Evolutionary conservation across 768 basidiomycete genomes (phyloP).

Genomic region (Lactarius psammicola): DNA sequence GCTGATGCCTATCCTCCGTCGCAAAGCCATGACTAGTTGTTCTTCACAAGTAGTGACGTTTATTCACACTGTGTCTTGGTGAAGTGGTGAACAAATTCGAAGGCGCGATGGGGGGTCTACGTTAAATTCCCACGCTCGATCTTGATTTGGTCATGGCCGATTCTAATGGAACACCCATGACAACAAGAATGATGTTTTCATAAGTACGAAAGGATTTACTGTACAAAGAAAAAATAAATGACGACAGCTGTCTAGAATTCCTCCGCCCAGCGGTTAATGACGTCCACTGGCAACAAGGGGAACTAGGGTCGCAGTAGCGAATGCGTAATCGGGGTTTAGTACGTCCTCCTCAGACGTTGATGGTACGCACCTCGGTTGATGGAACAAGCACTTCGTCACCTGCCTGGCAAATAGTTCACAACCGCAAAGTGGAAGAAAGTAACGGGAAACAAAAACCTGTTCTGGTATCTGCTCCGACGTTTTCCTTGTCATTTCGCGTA

Average conservation of each 20-base stretch:
- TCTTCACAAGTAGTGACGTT: neutral
- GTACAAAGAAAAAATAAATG: too few species aligned
- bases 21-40: constrained; percentile 55
- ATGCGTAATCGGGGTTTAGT: neutral
- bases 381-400: neutral
- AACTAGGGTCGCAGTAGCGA: neutral
- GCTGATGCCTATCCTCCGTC: constrained; percentile 75
- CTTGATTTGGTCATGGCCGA: constrained; percentile 1
- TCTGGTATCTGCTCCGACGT: constrained; percentile 16
- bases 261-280: constrained; percentile 61
- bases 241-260: constrained; percentile 34
- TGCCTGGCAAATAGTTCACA: neutral
- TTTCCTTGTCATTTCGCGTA: constrained; percentile 38
- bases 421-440: too few species aligned
- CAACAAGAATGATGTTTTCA: neutral
- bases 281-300: constrained; percentile 36
- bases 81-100: neutral
- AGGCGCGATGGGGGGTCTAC: neutral
- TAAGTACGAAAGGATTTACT: neutral
- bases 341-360: neutral
- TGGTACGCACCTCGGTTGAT: constrained; percentile 7
- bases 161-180: neutral
- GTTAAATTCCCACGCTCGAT: neutral
- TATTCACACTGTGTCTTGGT: neutral
- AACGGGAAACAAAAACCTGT: constrained; percentile 22